These are phyloP conservation scores for Psilocybe sp. DNA, from an alignment of 768 basidiomycete genomes.

Conservation along the genomic window DNA sequence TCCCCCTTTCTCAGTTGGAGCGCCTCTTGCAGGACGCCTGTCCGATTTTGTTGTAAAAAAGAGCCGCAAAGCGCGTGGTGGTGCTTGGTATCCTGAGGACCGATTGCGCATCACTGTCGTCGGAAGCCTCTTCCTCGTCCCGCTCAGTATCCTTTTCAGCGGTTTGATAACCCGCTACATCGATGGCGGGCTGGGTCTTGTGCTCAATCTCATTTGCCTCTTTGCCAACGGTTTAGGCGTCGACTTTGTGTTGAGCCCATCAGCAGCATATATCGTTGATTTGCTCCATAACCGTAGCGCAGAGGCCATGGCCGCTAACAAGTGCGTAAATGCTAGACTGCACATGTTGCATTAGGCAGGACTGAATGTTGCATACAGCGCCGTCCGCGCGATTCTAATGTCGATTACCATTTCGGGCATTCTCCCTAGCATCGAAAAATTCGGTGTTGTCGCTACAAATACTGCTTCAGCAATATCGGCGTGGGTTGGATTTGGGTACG, in stretches of 20 bases:
- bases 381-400: constrained; percentile 43
- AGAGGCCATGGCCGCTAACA: constrained; percentile 54
- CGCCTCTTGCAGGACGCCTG: constrained; percentile 53
- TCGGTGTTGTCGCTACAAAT: constrained; percentile 53
- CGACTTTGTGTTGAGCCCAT: constrained; percentile 53
- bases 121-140: constrained; percentile 47
- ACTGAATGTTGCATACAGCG: constrained; percentile 28
- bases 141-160: constrained; percentile 45
- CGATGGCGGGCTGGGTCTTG: constrained; percentile 45
- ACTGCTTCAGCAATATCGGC: constrained; percentile 41
- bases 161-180: constrained; percentile 53
- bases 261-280: constrained; percentile 57
- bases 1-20: constrained; percentile 43
- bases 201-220: constrained; percentile 49
- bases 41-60: constrained; percentile 53
- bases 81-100: constrained; percentile 67
- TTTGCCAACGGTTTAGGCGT: constrained; percentile 68
- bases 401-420: constrained; percentile 41
- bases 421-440: constrained; percentile 49
- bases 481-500: constrained; percentile 52
- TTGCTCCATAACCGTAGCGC: constrained; percentile 59
- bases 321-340: constrained; percentile 27
- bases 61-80: constrained; percentile 47
- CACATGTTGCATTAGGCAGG: background rate
- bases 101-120: constrained; percentile 51